These are phyloP conservation scores for Lophiostoma macrostomum DNA, from an alignment of 495 filamentous ascomycete genomes.

Conservation along the genomic window DNA sequence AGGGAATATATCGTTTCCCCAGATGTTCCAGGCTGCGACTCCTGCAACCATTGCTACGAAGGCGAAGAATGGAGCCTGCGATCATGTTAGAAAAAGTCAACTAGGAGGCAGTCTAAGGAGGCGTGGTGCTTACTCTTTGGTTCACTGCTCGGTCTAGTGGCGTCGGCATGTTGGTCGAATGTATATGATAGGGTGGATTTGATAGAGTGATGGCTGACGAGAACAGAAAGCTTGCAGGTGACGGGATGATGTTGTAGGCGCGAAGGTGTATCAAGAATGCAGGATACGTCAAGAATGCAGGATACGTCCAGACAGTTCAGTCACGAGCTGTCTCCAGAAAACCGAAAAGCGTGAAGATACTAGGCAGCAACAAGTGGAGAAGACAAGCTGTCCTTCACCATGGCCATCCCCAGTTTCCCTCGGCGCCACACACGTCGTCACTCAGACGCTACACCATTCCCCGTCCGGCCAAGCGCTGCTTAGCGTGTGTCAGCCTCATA, in stretches of 20 bases:
- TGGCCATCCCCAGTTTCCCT: no score
- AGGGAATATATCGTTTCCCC: conserved; percentile 77
- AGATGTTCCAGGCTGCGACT: conserved; percentile 79
- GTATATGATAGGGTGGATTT: conserved; percentile 1
- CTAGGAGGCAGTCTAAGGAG: conserved; percentile 33
- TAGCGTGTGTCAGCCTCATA: neutral
- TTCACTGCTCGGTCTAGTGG: conserved; percentile 36
- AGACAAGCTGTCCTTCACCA: conserved; percentile 3
- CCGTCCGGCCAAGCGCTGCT: conserved; percentile 1
- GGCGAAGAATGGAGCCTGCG: conserved; percentile 40
- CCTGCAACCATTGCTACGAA: conserved; percentile 83
- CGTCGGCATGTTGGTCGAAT: conserved; percentile 34
- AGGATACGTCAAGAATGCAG: no score
- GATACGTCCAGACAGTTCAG: no score
- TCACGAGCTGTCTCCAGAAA: neutral
- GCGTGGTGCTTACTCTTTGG: conserved; percentile 13
- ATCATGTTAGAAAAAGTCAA: neutral
- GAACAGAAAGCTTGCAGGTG: neutral
- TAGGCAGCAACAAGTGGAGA: neutral
- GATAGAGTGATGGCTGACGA: no score
- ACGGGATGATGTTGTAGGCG: neutral
- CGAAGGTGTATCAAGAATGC: neutral
- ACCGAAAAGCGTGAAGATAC: neutral
- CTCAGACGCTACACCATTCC: neutral
- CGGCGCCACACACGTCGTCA: conserved; percentile 23